These are phyloP conservation scores for Penium margaritaceum DNA, from an alignment of 139 green algal genomes.

Conservation along the genomic window DNA sequence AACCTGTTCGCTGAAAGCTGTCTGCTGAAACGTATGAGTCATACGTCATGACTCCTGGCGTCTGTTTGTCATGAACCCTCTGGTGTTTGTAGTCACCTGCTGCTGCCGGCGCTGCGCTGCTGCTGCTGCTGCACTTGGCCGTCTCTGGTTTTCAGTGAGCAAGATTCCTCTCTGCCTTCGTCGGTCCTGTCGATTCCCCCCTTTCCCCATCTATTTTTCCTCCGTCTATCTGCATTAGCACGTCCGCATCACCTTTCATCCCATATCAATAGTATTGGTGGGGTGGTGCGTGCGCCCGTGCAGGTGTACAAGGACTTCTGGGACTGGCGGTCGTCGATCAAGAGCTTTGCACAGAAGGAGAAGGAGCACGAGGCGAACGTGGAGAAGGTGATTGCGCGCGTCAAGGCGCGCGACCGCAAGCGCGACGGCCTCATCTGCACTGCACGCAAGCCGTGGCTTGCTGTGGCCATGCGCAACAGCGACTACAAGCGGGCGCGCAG, in stretches of 20 bases:
- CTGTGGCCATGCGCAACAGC: conserved; percentile 17
- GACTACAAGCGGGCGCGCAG: conserved; percentile 28
- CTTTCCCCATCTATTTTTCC: background rate
- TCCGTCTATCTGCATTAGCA: too few relatives aligned
- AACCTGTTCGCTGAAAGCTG: too few relatives aligned
- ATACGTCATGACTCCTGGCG: too few relatives aligned
- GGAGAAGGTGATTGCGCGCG: conserved; percentile 7
- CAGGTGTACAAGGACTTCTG: conserved; percentile 17
- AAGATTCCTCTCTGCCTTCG: background rate
- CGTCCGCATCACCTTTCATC: background rate
- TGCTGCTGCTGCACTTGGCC: too few relatives aligned
- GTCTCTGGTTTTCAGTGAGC: too few relatives aligned
- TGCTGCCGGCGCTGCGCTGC: too few relatives aligned
- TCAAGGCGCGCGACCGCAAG: background rate
- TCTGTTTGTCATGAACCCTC: too few relatives aligned
- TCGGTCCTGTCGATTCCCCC: background rate
- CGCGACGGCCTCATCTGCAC: conserved; percentile 25
- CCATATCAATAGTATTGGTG: background rate
- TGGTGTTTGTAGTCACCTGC: too few relatives aligned
- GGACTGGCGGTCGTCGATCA: conserved; percentile 11
- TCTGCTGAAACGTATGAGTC: too few relatives aligned
- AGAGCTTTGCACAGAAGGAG: conserved; percentile 20
- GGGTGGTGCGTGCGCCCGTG: background rate
- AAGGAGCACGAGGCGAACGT: conserved; percentile 8
- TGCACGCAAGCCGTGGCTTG: conserved; percentile 20